Conservation (phyloP, 2,329 filamentous ascomycete species). For the Biscogniauxia mediterranea region DNA sequence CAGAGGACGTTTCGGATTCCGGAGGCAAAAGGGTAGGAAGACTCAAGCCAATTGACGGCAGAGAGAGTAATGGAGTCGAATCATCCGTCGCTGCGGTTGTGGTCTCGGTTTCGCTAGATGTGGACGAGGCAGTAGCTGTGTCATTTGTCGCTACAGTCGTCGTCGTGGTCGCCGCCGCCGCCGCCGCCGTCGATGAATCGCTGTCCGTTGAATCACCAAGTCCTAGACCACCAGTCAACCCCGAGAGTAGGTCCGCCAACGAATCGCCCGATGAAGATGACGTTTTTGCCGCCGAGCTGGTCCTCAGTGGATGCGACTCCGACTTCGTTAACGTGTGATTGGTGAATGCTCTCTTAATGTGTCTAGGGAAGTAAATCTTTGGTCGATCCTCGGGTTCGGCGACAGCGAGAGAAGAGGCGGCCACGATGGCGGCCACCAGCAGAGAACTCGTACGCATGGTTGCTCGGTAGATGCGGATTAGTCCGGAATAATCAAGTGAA, state of each 20-base stretch:
- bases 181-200: conserved; percentile 8
- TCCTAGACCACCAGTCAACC: conserved; percentile 3
- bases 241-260: conserved; percentile 1
- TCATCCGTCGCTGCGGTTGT: conserved; percentile 15
- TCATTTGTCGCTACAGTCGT: conserved; percentile 1
- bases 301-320: conserved; percentile 21
- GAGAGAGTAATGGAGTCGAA: conserved; percentile 17
- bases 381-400: conserved; percentile 37
- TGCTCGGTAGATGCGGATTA: conserved; percentile 6
- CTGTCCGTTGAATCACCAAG: conserved; percentile 1
- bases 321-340: conserved; percentile 33
- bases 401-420: conserved; percentile 35
- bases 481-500: conserved; percentile 5
- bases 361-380: conserved; percentile 43
- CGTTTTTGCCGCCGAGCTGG: conserved; percentile 12
- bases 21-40: conserved; percentile 5
- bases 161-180: background rate
- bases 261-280: conserved; percentile 22
- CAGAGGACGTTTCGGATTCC: background rate
- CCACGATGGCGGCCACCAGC: conserved; percentile 37
- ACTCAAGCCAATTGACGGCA: conserved; percentile 21
- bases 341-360: conserved; percentile 40
- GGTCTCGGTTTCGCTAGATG: conserved; percentile 12
- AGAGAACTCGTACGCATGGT: conserved; percentile 31
- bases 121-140: conserved; percentile 9